Evolutionary conservation across 495 filamentous ascomycete genomes (phyloP).

Genomic region (Amniculicola lignicola): DNA sequence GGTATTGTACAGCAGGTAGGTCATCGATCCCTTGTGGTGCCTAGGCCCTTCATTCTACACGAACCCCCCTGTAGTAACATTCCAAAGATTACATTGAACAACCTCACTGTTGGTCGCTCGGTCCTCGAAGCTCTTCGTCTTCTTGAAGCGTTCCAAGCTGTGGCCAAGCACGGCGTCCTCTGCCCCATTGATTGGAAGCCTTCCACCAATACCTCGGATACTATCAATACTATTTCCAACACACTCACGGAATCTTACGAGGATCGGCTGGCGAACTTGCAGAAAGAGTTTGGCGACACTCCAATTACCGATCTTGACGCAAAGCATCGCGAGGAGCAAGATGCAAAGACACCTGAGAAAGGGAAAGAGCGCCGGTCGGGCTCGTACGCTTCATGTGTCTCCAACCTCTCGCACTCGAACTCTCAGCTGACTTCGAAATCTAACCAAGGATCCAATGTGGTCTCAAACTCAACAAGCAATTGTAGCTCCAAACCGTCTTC

Average conservation of each 20-base stretch:
- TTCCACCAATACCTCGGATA: neutral
- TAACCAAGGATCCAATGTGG: too few species aligned
- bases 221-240: slow-evolving; percentile 10
- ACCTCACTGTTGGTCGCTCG: slow-evolving; percentile 26
- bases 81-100: slow-evolving; percentile 21
- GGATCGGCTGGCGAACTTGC: slow-evolving; percentile 11
- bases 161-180: slow-evolving; percentile 21
- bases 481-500: too few species aligned
- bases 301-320: slow-evolving; percentile 15
- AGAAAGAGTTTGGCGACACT: slow-evolving; percentile 19
- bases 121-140: slow-evolving; percentile 29
- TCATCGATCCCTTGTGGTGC: too few species aligned
- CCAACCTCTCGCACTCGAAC: too few species aligned
- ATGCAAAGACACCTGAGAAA: too few species aligned
- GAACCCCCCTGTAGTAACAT: too few species aligned
- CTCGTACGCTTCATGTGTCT: too few species aligned
- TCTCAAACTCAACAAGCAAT: too few species aligned
- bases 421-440: too few species aligned
- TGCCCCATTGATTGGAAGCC: slow-evolving; percentile 26
- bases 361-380: too few species aligned
- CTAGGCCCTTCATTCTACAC: too few species aligned
- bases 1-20: slow-evolving; percentile 28
- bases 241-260: slow-evolving; percentile 15
- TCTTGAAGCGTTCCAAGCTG: slow-evolving; percentile 25
- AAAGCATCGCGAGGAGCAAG: slow-evolving; percentile 1